A percentile compares a stretch with the other conserved stretches of the same genome.
These are phyloP conservation scores for Tardiomyces digboiensis DNA, from an alignment of 1,139 yeast species.

Conservation along the genomic window DNA sequence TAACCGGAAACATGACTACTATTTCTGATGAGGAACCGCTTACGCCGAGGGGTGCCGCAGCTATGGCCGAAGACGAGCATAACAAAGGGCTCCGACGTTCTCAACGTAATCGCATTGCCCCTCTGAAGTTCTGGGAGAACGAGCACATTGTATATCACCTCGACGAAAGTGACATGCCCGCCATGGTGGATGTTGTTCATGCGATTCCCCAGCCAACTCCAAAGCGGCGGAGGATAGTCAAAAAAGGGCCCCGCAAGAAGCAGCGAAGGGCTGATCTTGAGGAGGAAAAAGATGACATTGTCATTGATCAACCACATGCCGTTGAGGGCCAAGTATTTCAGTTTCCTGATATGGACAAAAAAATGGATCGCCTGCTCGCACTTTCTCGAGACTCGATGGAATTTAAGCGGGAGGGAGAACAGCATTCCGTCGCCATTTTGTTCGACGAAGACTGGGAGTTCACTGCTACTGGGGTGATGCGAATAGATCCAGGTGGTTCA, in stretches of 20 bases:
- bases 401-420: constrained; percentile 37
- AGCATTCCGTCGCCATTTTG: constrained; percentile 54
- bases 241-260: neutral
- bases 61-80: constrained; percentile 15
- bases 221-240: neutral
- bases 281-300: constrained; percentile 28
- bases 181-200: neutral
- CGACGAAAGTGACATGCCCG: constrained; percentile 9
- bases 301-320: constrained; percentile 35
- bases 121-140: constrained; percentile 80
- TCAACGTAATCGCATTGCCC: constrained; percentile 54
- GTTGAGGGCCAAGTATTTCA: constrained; percentile 40
- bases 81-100: constrained; percentile 37
- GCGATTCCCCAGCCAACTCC: neutral
- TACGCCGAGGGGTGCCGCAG: neutral
- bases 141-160: constrained; percentile 60
- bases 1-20: constrained; percentile 1
- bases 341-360: constrained; percentile 38
- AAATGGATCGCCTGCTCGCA: constrained; percentile 46
- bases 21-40: neutral
- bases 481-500: constrained; percentile 45
- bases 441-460: constrained; percentile 58
- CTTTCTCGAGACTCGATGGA: constrained; percentile 60
- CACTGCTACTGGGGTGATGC: constrained; percentile 70
- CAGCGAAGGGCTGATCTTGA: neutral